Conservation (phyloP, 1,284 basidiomycete species). For the Moniliophthora roreri region DNA sequence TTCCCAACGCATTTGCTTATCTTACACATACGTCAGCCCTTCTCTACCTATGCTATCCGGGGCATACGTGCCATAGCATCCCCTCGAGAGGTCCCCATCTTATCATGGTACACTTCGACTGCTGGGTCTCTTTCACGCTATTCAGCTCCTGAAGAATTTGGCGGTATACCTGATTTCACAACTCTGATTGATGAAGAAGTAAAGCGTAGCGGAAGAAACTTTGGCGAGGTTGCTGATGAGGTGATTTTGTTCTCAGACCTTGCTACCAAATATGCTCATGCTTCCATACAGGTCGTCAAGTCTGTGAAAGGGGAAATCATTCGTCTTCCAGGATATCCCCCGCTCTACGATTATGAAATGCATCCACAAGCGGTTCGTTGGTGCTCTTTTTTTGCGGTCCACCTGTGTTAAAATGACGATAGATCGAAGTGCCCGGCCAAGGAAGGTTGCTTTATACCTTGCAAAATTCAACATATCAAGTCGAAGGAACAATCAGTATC, state of each 20-base stretch:
- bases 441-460: too few relatives aligned
- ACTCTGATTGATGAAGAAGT: background rate
- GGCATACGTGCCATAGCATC: slow-evolving; percentile 1
- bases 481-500: background rate
- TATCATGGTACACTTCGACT: slow-evolving; percentile 6
- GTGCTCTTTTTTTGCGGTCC: background rate
- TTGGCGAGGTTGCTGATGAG: background rate
- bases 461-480: too few relatives aligned
- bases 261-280: background rate
- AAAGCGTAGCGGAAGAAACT: background rate
- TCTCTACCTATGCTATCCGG: slow-evolving; percentile 4
- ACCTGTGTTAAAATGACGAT: background rate
- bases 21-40: background rate
- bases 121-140: background rate
- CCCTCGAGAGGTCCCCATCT: slow-evolving; percentile 6
- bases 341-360: background rate
- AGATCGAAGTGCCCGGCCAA: too few relatives aligned
- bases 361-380: background rate
- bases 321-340: background rate
- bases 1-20: background rate
- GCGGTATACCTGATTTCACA: background rate
- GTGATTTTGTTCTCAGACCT: background rate
- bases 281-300: background rate
- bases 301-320: background rate
- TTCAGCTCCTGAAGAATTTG: slow-evolving; percentile 4